phyloP scores from a whole-genome alignment of 2,329 filamentous ascomycete species.

The Penicillium corylophilum region DNA sequence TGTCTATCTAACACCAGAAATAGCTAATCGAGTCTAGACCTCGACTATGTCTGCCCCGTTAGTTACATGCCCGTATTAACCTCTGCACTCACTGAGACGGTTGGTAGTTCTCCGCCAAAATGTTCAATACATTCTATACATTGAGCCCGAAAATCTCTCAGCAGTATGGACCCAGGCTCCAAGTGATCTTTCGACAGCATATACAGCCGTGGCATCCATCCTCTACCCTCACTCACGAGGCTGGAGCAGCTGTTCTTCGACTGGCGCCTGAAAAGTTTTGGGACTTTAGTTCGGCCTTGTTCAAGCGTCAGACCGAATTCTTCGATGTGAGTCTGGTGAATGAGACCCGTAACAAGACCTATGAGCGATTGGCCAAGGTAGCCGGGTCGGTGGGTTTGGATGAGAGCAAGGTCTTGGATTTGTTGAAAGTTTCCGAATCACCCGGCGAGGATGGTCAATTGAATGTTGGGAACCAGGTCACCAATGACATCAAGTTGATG shows the following conservation, averaged over 20 bases:
- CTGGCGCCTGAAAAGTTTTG: conserved; percentile 73
- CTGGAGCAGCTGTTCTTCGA: conserved; percentile 74
- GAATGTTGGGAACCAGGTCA: conserved; percentile 80
- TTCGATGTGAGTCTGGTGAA: conserved; percentile 84
- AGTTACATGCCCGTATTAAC: conserved; percentile 10
- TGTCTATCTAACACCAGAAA: neutral
- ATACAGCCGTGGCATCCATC: conserved; percentile 95
- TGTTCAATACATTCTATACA: conserved; percentile 75
- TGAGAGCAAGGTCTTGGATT: conserved; percentile 65
- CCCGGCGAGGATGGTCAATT: conserved; percentile 64
- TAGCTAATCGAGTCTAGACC: conserved; percentile 47
- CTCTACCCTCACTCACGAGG: conserved; percentile 70
- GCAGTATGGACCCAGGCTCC: conserved; percentile 61
- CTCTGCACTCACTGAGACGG: conserved; percentile 3
- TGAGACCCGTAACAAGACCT: conserved; percentile 82
- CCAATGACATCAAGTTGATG: conserved; percentile 78
- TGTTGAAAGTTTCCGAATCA: conserved; percentile 69
- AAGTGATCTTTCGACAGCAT: conserved; percentile 85
- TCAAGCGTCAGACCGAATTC: conserved; percentile 69
- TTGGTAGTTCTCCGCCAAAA: conserved; percentile 59
- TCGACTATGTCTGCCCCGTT: conserved; percentile 86
- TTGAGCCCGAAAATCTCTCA: conserved; percentile 64
- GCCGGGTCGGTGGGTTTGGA: conserved; percentile 67
- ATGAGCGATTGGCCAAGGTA: conserved; percentile 73
- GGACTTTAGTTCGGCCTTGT: conserved; percentile 70